Evolutionary conservation across 2,329 filamentous ascomycete species (phyloP), one percentile per base, ranked within the genome.

Genomic region (Emmonsiellopsis sp.): DNA sequence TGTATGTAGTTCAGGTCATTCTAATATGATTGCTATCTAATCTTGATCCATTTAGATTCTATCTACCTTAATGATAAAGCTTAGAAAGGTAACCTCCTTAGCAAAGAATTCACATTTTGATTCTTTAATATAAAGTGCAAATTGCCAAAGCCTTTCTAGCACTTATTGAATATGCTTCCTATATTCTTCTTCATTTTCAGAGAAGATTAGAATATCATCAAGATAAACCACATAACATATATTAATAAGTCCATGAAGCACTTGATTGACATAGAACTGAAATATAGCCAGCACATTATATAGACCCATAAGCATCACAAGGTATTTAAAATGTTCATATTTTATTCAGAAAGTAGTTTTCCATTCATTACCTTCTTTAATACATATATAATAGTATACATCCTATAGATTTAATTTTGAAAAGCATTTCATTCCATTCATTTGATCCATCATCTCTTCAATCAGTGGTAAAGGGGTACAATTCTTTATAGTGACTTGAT

Each of bases 401-500:
- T 44, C 36, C 7, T 53, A 51, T 13, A 64, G 34, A 51, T 64
- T 54, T 11, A 65, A 48, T 50, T 65, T 65, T 0, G 54, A 63
- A 53, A 63, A 66, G 27, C 51, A 57, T 42, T 57, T 57, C 0
- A 56, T 59, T 43, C 53, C 49, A 11, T 36, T 31, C n/a, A 65
- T 50, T 6, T 51, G 40, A 2, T 58, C 49, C 6, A 65, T 50
- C 2, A 55, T 59, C 17, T 68, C 56, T 7, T 59, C 46, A 31
- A 66, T 63, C 9, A 64, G 39, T 0, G 57, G 62, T 6, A 67
- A n/a, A 0, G 53, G 57, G 42, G 68, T 66, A 4, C 55, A 27
- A 50, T 68, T 55, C 49, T 65, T 65, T 10, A 46, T 50, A 0
- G 56, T 64, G 10, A 67, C 55, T 0, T 31, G 14, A 50, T 68